Base-by-base conservation (phyloP, 805 yeast genomes). In the Ogataea ganodermae region DNA sequence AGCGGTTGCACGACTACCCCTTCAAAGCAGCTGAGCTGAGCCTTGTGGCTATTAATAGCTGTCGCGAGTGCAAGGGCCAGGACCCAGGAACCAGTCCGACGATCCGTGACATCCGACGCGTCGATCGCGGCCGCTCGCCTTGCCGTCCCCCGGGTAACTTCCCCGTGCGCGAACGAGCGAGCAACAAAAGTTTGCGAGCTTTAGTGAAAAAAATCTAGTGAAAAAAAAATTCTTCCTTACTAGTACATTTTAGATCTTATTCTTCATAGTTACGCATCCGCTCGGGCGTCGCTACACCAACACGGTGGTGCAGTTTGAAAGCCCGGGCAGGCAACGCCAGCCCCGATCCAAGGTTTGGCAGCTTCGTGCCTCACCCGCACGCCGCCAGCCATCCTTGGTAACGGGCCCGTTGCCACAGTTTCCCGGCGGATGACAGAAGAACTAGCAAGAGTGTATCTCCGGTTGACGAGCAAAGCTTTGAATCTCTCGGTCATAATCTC, bases 401-500 rank as follows among this genome's bases (percentile, higher is more conserved):
- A 26, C 6, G 23, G 32, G 42, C 7, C 42, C 42, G 39, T 24
- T 33, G 8, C 42, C 42, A 38, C 22, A 13, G 42, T 14, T 14
- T 8, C 26, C 42, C 32, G 14, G 32, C 32, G 23, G 42, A 26
- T 38, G 42, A 17, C 22, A 38, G 42, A 38, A 26, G n/a, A 38
- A 46, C n/a, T 21, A 30, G 4, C 49, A 46, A 69, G 75, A 72
- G 78, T 70, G 79, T 74, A 74, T 74, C 79, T 74, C 79, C 79
- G 78, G 64, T 65, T 70, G 74, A 71, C 65, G 78, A 74, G 70
- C 64, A 31, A 50, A 14, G 56, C 68, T 4, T 27, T 73, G 79
- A 73, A 61, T 71, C 75, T 68, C 59, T 72, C 77, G 79, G 79
- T 74, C 79, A 74, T 74, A 53, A 67, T 68, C 78, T 72, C 75